Evolutionary conservation across 768 basidiomycete genomes (phyloP), one percentile per base, ranked within the genome.

Genomic region (Krasilnikovozyma curviuscula): DNA sequence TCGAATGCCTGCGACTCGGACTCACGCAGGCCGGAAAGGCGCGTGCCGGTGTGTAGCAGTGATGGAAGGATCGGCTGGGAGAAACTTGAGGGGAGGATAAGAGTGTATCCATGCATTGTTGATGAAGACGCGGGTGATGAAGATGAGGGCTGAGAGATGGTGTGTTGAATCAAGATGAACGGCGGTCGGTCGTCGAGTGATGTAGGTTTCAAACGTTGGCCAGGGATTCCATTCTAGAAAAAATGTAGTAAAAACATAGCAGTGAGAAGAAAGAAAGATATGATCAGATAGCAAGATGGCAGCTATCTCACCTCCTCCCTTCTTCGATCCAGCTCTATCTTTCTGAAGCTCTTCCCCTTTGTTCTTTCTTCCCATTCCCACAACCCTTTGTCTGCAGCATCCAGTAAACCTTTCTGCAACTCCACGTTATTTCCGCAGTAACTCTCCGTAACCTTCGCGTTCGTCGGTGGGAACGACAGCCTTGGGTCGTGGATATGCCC

Each of bases 1-100:
- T 95, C 91, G 57, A 82, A 84, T 32, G 74, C 69, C 56, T 91
- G 85, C 5, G 77, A 78, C 55, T 73, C 72, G 29, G 79, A 74
- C 59, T 95, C 85, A 25, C 78, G 75, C 57, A 88, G 79, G 2
- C 89, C 91, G 5, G 73, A 82, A 16, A 91, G 71, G 7, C 85
- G 78, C 1, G 82, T 83, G 19, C 81, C 80, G 0, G 88, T 86
- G 62, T 76, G 77, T 3, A 72, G 71, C 42, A 98, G 72, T 3
- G 88, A 89, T 33, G 71, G 71, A 53, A 83, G 76, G 66, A 97
- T 85, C 1, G 88, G 71, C 79, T 86, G 91, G 0, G 74, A 73
- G 86, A 88, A 97, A 12, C 84, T 86, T 1, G 75, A 69, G 3
- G 91, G 91, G 28, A 91, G 62, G 39, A 93, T 69, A 8, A 98